A percentile compares a stretch with the other conserved stretches of the same genome.
phyloP scores from a whole-genome alignment of 2,329 filamentous ascomycete species.

The Paecilomyces variotii region DNA sequence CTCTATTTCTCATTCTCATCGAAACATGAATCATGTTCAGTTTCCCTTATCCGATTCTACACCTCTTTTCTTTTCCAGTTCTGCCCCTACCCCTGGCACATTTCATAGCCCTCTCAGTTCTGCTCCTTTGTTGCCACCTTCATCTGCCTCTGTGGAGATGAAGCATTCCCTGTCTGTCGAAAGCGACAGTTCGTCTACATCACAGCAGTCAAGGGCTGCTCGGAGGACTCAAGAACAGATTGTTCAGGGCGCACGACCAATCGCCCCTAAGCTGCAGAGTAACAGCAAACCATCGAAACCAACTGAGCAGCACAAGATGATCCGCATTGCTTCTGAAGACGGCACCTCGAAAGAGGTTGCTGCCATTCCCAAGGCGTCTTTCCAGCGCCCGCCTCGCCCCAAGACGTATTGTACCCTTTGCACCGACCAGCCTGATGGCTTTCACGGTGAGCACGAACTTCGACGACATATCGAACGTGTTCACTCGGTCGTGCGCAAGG shows the following conservation, averaged over 20 bases:
- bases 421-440: conserved; percentile 65
- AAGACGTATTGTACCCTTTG: conserved; percentile 66
- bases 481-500: conserved; percentile 54
- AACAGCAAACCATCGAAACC: conserved; percentile 18
- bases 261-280: conserved; percentile 40
- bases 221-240: conserved; percentile 43
- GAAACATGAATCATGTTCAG: conserved; percentile 21
- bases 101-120: conserved; percentile 15
- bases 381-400: conserved; percentile 56
- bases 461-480: conserved; percentile 59
- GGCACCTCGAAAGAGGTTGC: conserved; percentile 49
- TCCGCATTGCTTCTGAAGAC: conserved; percentile 44
- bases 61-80: conserved; percentile 26
- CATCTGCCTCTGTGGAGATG: conserved; percentile 42
- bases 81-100: conserved; percentile 26
- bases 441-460: conserved; percentile 79
- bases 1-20: conserved; percentile 15
- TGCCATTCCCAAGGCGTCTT: conserved; percentile 47
- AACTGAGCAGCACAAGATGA: conserved; percentile 39
- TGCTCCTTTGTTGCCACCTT: conserved; percentile 24
- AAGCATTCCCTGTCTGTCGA: conserved; percentile 41
- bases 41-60: conserved; percentile 25
- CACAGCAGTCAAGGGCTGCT: conserved; percentile 36
- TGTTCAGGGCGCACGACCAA: conserved; percentile 40
- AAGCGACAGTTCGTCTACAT: conserved; percentile 38